A percentile compares a stretch with the other conserved stretches of the same genome.
phyloP scores from a whole-genome alignment of 1,139 yeast genomes.

The Suhomyces panamericanus region DNA sequence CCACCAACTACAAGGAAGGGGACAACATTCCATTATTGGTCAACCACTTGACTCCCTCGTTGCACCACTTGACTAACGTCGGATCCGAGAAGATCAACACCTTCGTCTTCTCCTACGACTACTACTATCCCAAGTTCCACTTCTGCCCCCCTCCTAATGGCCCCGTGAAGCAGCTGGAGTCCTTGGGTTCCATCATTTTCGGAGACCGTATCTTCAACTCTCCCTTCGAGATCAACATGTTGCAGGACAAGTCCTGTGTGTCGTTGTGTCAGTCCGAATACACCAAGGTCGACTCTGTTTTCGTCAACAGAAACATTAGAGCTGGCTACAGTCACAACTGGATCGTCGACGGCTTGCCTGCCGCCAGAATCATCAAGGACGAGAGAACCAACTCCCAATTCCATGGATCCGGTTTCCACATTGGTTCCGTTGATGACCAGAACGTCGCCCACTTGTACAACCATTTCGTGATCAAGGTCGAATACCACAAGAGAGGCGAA shows the following conservation, averaged over 20 bases:
- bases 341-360: slow-evolving; percentile 95
- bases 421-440: slow-evolving; percentile 60
- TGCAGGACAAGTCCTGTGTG: slow-evolving; percentile 67
- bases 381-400: slow-evolving; percentile 56
- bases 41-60: slow-evolving; percentile 84
- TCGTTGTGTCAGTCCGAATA: slow-evolving; percentile 59
- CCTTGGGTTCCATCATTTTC: slow-evolving; percentile 87
- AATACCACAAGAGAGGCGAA: slow-evolving; percentile 76
- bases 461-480: slow-evolving; percentile 76
- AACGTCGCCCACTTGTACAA: slow-evolving; percentile 62
- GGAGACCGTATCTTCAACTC: slow-evolving; percentile 96
- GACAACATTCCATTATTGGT: slow-evolving; percentile 78
- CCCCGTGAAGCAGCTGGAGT: slow-evolving; percentile 77
- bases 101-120: slow-evolving; percentile 74
- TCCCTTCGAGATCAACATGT: slow-evolving; percentile 80
- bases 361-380: slow-evolving; percentile 64
- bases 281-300: slow-evolving; percentile 63
- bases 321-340: slow-evolving; percentile 89
- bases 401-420: slow-evolving; percentile 78
- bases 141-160: slow-evolving; percentile 78
- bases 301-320: slow-evolving; percentile 73
- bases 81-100: slow-evolving; percentile 42
- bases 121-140: slow-evolving; percentile 80
- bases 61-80: slow-evolving; percentile 44
- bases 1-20: slow-evolving; percentile 76